Base-by-base conservation (phyloP, 169 alveolate species). In the Eimeria tenella region DNA sequence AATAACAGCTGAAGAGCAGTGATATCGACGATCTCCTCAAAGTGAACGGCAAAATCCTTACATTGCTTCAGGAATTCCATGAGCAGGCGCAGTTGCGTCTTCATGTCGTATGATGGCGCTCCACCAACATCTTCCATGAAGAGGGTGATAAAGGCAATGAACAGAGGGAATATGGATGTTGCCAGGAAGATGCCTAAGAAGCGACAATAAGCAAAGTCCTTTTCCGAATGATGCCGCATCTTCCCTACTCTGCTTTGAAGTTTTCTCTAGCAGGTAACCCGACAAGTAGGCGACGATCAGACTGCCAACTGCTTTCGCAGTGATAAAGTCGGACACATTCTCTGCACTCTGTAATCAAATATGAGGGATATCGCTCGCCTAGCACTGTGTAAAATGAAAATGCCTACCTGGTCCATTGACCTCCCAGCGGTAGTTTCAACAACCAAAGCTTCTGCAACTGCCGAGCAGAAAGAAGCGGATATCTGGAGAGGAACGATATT, bases 201-300 rank as follows among this genome's bases (percentile, higher is more conserved):
- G 86, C 49, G 52, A 77, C 50, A 42, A 21, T 4, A 83, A 23
- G 60, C 5, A 9, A 74, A 17, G 19, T 53, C 74, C 11, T 42
- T 21, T 52, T 9, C 17, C 50, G 60, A 50, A 25, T 7, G 50
- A 31, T n/a, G 49, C 21, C 21, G 86, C n/a, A 53, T 19, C 23
- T 52, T 1, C 17, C 95, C 11, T 93, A 77, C 96, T 93, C 86
- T 96, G 97, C 96, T 98, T 98, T 25, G 98, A 93, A 84, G 97
- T 95, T n/a, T 83, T 93, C 87, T 98, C 99, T 17, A 98, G 91
- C 79, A 98, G 93, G 74, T 97, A 97, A 1, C 99, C 99, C 87
- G 99, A 98, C 83, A 98, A 96, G 96, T 98, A 98, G 17, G 99
- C 99, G 65, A 98, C 99, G 60, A 98, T 73, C 62, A 98, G 88